Conservation (phyloP, 495 filamentous ascomycete genomes). For the Aspergillus homomorphus region DNA sequence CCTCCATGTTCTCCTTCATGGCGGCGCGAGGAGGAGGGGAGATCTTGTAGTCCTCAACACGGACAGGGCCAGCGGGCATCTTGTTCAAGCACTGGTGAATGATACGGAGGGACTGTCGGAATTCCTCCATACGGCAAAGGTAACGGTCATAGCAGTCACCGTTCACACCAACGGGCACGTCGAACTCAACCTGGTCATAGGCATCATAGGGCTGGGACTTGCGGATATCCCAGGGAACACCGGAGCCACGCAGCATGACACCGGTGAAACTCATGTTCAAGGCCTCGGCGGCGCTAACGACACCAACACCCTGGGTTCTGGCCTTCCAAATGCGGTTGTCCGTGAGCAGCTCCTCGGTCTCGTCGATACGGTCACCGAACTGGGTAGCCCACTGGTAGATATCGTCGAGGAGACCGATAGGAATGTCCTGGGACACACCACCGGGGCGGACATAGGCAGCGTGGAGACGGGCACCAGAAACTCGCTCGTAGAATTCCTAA, state of each 20-base stretch:
- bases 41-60: slow-evolving; percentile 98
- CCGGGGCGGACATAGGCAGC: slow-evolving; percentile 97
- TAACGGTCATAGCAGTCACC: slow-evolving; percentile 99
- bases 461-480: slow-evolving; percentile 96
- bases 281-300: slow-evolving; percentile 86
- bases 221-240: slow-evolving; percentile 96
- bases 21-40: slow-evolving; percentile 92
- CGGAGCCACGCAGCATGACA: slow-evolving; percentile 96
- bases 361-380: slow-evolving; percentile 98
- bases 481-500: slow-evolving; percentile 99
- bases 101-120: slow-evolving; percentile 94
- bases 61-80: slow-evolving; percentile 92
- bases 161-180: slow-evolving; percentile 93
- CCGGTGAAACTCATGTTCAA: slow-evolving; percentile 94
- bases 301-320: slow-evolving; percentile 85
- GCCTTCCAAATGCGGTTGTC: slow-evolving; percentile 99
- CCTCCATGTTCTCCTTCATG: slow-evolving; percentile 99
- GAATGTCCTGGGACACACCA: slow-evolving; percentile 93
- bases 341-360: slow-evolving; percentile 96
- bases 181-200: slow-evolving; percentile 96
- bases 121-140: slow-evolving; percentile 99
- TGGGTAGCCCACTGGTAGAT: slow-evolving; percentile 99
- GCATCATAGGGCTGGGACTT: slow-evolving; percentile 96
- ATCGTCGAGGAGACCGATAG: slow-evolving; percentile 92
- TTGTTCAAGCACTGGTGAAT: slow-evolving; percentile 99